Conservation (phyloP, 129 eudicot species). For the Tagetes patula region DNA sequence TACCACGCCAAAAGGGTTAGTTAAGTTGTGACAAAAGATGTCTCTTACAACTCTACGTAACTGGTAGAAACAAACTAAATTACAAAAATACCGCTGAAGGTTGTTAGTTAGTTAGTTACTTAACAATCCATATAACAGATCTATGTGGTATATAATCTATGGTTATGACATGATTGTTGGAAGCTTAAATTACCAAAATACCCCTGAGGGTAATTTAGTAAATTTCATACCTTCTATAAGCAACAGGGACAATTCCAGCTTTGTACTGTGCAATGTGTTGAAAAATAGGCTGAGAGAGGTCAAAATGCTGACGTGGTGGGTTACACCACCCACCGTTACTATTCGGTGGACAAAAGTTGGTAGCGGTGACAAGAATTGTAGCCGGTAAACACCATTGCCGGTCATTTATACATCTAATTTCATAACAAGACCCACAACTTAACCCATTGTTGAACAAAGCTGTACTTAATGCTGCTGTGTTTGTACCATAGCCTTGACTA, state of each 20-base stretch:
- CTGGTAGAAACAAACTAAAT: not conserved
- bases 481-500: slow-evolving; percentile 89
- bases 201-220: not conserved
- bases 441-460: slow-evolving; percentile 86
- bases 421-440: slow-evolving; percentile 87
- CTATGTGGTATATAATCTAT: too few relatives aligned
- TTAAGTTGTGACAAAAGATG: too few relatives aligned
- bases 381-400: slow-evolving; percentile 66
- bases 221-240: slow-evolving; percentile 62
- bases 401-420: slow-evolving; percentile 61
- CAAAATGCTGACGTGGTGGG: slow-evolving; percentile 88
- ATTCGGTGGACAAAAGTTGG: slow-evolving; percentile 95
- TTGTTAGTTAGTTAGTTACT: not conserved
- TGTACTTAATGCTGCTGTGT: slow-evolving; percentile 81
- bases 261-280: slow-evolving; percentile 81
- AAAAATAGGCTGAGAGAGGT: slow-evolving; percentile 82
- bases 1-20: too few relatives aligned
- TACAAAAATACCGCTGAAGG: not conserved
- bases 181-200: not conserved
- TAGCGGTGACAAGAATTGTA: slow-evolving; percentile 76
- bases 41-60: too few relatives aligned
- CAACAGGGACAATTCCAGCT: slow-evolving; percentile 90
- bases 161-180: not conserved
- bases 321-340: slow-evolving; percentile 90
- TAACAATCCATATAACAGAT: too few relatives aligned